Conservation (phyloP, 139 green algal species). For the Desmodesmus armatus region DNA sequence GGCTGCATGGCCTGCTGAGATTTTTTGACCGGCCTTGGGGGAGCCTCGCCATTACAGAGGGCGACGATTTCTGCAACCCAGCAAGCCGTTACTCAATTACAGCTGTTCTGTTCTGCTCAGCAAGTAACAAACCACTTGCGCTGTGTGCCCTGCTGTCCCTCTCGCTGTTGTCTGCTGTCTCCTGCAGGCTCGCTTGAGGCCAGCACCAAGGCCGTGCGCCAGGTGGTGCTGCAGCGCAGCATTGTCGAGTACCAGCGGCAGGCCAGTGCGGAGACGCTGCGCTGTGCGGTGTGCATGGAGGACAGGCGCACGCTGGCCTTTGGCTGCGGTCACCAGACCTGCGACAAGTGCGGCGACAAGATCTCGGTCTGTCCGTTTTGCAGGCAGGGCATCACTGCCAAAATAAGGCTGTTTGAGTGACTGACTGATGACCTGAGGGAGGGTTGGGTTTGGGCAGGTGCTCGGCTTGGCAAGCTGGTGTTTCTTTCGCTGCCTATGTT, state of each 20-base stretch:
- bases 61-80: no score
- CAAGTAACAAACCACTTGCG: not conserved
- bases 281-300: conserved; percentile 65
- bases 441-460: no score
- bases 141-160: conserved; percentile 36
- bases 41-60: no score
- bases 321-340: conserved; percentile 66
- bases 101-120: no score
- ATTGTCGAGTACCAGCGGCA: conserved; percentile 51
- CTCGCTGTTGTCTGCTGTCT: not conserved
- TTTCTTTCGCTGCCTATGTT: no score
- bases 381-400: conserved; percentile 44
- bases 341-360: conserved; percentile 50
- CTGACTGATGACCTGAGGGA: no score
- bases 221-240: conserved; percentile 52
- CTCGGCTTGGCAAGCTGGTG: no score
- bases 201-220: conserved; percentile 39
- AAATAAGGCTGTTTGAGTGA: conserved; percentile 53
- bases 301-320: conserved; percentile 50
- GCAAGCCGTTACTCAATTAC: no score
- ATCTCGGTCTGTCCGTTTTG: conserved; percentile 60
- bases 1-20: no score
- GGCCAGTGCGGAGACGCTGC: conserved; percentile 23
- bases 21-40: no score
- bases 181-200: conserved; percentile 49